Evolutionary conservation across 2,329 filamentous ascomycete species (phyloP).

Genomic region (Botrytis elliptica): DNA sequence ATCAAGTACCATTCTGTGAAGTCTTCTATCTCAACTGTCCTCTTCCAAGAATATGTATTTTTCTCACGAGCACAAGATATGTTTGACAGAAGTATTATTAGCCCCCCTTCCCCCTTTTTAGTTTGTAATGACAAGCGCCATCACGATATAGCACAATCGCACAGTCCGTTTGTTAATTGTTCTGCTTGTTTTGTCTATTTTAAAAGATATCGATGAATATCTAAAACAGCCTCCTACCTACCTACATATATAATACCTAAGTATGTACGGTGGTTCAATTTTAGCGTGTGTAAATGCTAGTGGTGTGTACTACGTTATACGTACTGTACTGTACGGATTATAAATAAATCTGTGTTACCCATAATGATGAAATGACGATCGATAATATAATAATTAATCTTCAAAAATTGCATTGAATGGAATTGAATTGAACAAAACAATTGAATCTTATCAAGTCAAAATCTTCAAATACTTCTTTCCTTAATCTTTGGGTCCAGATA

Average conservation of each 20-base stretch:
- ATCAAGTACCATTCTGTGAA: too few relatives aligned
- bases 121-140: not conserved
- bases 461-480: not conserved
- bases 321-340: not conserved
- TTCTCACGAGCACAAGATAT: not conserved
- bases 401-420: not conserved
- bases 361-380: slow-evolving; percentile 6
- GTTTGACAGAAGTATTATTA: not conserved
- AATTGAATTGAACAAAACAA: not conserved
- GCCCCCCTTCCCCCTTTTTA: not conserved
- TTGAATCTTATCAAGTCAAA: not conserved
- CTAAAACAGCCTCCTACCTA: not conserved
- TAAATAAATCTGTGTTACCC: not conserved
- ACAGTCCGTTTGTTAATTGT: not conserved
- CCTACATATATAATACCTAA: too few relatives aligned
- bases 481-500: not conserved
- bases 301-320: not conserved
- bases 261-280: not conserved
- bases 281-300: not conserved
- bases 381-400: not conserved
- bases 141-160: not conserved
- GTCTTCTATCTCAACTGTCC: not conserved
- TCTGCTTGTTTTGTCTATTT: not conserved
- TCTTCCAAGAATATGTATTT: not conserved
- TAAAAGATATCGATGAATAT: not conserved